A percentile compares a stretch with the other conserved stretches of the same genome.
These are phyloP conservation scores for Phellopilus nigrolimitatus DNA, from an alignment of 1,284 basidiomycete genomes.

Conservation along the genomic window DNA sequence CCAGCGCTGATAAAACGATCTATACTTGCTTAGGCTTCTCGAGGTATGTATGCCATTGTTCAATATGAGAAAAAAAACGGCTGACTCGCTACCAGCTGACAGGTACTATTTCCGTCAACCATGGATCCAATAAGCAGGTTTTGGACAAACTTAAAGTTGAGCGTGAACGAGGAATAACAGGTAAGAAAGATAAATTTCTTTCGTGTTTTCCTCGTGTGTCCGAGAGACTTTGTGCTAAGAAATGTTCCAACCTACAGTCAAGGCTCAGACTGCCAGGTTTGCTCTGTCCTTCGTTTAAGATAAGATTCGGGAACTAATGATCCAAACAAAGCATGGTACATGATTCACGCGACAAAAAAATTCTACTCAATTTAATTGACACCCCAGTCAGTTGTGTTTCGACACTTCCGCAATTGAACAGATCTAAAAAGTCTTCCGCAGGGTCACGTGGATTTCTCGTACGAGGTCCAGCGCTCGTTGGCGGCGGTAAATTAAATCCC, in stretches of 20 bases:
- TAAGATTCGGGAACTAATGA: constrained; percentile 17
- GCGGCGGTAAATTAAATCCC: too few species aligned
- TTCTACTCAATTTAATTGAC: constrained; percentile 94
- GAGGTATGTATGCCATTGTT: constrained; percentile 43
- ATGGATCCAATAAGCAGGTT: constrained; percentile 80
- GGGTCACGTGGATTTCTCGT: constrained; percentile 96
- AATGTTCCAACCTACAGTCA: constrained; percentile 49
- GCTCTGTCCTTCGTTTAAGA: constrained; percentile 8
- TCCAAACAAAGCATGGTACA: constrained; percentile 67
- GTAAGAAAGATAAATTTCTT: constrained; percentile 37
- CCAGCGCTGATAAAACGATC: background rate
- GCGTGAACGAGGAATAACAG: constrained; percentile 90
- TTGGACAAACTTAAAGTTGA: constrained; percentile 96
- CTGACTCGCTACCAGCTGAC: constrained; percentile 58
- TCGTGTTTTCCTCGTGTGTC: background rate
- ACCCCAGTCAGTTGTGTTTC: constrained; percentile 85
- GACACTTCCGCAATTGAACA: constrained; percentile 2
- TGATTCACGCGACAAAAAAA: constrained; percentile 45
- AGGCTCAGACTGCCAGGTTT: constrained; percentile 89
- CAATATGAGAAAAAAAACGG: background rate
- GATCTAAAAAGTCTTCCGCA: constrained; percentile 27
- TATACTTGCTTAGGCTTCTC: constrained; percentile 44
- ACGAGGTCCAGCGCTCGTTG: constrained; percentile 92
- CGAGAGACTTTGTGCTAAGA: background rate
- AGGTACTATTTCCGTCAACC: constrained; percentile 72